Evolutionary conservation across 176 grass and related monocot species (phyloP).

Genomic region (Luzula sylvatica): DNA sequence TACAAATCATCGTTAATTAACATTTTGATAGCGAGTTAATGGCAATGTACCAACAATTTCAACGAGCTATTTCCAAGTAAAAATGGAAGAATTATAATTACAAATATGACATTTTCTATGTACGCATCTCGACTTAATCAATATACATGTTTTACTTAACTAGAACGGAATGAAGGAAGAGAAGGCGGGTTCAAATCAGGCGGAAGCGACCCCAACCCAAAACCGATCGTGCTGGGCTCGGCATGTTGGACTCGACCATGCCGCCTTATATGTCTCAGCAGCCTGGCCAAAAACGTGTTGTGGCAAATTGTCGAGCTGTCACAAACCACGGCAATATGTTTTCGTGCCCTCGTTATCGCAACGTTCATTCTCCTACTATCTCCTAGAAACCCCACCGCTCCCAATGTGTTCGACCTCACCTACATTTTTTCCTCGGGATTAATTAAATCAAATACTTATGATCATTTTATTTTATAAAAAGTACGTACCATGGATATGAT

Average conservation of each 20-base stretch:
- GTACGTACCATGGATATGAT: conserved; percentile 77
- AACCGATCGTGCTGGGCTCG: conserved; percentile 23
- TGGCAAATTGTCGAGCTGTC: conserved; percentile 90
- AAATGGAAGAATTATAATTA: too few species aligned
- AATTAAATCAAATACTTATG: not conserved
- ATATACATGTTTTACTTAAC: too few species aligned
- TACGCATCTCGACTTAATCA: too few species aligned
- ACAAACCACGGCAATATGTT: conserved; percentile 73
- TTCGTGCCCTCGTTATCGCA: conserved; percentile 71
- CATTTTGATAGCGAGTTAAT: too few species aligned
- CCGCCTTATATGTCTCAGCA: conserved; percentile 66
- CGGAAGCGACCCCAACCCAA: not conserved
- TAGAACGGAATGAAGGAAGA: conserved; percentile 11
- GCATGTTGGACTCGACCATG: conserved; percentile 73
- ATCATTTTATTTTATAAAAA: too few species aligned
- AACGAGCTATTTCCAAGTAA: too few species aligned
- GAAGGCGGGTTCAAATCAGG: conserved; percentile 13
- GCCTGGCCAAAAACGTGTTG: conserved; percentile 74
- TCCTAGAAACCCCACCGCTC: conserved; percentile 79
- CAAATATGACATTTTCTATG: too few species aligned
- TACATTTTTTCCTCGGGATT: too few species aligned
- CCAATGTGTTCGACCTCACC: conserved; percentile 83
- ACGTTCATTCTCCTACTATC: conserved; percentile 85
- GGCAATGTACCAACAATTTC: too few species aligned
- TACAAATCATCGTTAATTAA: too few species aligned